Conservation (phyloP, 192 early-diverging fungal genomes). For the Allomyces macrogynus region DNA sequence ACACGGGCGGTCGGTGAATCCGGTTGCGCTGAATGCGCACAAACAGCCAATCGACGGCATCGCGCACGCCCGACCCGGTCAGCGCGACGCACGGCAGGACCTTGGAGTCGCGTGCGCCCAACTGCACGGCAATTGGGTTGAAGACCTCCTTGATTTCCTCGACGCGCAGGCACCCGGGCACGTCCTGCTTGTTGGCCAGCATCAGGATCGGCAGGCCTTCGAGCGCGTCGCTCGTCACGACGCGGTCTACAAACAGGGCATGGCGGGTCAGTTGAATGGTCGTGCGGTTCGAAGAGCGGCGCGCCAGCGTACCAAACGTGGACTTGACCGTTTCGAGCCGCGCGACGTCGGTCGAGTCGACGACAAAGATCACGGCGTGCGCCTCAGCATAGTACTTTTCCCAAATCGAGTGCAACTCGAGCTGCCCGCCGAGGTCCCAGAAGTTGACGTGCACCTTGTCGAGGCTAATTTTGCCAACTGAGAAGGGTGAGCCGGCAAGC, state of each 20-base stretch:
- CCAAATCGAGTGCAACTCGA: conserved; percentile 77
- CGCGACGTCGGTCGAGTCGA: conserved; percentile 63
- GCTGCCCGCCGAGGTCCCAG: conserved; percentile 87
- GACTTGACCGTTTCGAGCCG: conserved; percentile 60
- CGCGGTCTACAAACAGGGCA: conserved; percentile 37
- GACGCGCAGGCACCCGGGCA: conserved; percentile 39
- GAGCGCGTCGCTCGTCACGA: conserved; percentile 51
- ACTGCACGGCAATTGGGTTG: conserved; percentile 59
- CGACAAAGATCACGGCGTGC: conserved; percentile 83
- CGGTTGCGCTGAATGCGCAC: conserved; percentile 64
- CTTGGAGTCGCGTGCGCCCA: conserved; percentile 69
- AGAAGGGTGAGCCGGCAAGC: neutral
- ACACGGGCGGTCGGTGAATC: conserved; percentile 52
- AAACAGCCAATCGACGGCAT: conserved; percentile 83
- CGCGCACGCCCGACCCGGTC: conserved; percentile 68
- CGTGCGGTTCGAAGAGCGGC: neutral
- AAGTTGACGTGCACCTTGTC: conserved; percentile 57
- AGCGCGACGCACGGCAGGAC: conserved; percentile 66
- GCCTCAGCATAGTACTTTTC: conserved; percentile 79
- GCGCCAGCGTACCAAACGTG: conserved; percentile 46
- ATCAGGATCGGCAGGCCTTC: conserved; percentile 78
- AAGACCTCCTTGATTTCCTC: conserved; percentile 80
- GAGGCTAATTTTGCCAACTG: conserved; percentile 61
- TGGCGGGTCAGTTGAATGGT: conserved; percentile 1
- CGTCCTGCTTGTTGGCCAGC: conserved; percentile 86